Conservation (phyloP, 2,329 filamentous ascomycete genomes). For the Cryphonectria japonica region DNA sequence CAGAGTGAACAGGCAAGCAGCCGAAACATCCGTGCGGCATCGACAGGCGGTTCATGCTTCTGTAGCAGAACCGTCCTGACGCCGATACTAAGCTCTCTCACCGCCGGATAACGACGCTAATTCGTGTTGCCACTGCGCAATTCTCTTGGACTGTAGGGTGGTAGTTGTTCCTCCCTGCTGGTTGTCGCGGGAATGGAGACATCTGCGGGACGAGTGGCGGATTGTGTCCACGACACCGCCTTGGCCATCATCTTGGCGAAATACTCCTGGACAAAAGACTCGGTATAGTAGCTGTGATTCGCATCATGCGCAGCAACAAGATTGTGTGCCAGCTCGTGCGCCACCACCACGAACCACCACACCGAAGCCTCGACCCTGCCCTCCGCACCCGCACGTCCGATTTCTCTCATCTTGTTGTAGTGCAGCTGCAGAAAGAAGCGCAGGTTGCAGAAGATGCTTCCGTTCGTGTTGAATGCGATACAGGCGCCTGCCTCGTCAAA, state of each 20-base stretch:
- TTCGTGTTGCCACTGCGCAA: neutral
- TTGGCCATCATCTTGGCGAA: conserved; percentile 70
- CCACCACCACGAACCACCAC: conserved; percentile 96
- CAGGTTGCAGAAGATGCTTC: conserved; percentile 92
- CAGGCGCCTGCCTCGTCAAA: conserved; percentile 78
- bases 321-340: conserved; percentile 96
- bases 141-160: conserved; percentile 28
- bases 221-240: conserved; percentile 44
- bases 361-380: conserved; percentile 68
- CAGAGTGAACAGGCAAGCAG: neutral
- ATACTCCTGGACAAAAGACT: conserved; percentile 78
- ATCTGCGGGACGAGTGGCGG: conserved; percentile 6
- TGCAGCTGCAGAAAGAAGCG: conserved; percentile 85
- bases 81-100: neutral
- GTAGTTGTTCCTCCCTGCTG: conserved; percentile 20
- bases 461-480: conserved; percentile 89
- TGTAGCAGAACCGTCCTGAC: neutral
- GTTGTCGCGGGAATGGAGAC: conserved; percentile 4
- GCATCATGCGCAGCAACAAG: conserved; percentile 77
- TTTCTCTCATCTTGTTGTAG: conserved; percentile 48
- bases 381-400: conserved; percentile 31
- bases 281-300: conserved; percentile 82
- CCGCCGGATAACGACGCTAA: neutral
- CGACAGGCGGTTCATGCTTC: neutral
- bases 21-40: neutral